Percentiles rank a stretch among this genome's conserved stretches.
Conservation (phyloP, 1,139 yeast species). For the Tardiomyces digboiensis region DNA sequence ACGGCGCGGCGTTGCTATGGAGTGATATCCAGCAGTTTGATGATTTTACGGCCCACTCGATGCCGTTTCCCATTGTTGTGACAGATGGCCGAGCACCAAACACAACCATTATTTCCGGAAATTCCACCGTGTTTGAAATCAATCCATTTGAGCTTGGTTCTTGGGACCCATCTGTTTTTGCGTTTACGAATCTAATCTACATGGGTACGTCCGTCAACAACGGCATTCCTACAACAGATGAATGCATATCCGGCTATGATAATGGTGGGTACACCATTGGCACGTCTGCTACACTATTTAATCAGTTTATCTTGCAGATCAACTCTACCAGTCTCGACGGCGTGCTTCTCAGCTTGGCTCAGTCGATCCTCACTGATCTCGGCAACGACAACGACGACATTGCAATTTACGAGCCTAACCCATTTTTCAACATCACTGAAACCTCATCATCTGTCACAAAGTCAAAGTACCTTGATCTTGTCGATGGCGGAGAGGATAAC, state of each 20-base stretch:
- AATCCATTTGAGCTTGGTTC: slow-evolving; percentile 82
- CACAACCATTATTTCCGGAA: slow-evolving; percentile 39
- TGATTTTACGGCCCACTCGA: slow-evolving; percentile 43
- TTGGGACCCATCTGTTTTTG: slow-evolving; percentile 70
- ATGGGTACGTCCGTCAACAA: slow-evolving; percentile 57
- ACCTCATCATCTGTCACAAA: slow-evolving; percentile 23
- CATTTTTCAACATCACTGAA: slow-evolving; percentile 43
- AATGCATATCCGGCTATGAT: slow-evolving; percentile 53
- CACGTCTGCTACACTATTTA: slow-evolving; percentile 64
- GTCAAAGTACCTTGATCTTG: slow-evolving; percentile 44
- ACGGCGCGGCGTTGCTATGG: slow-evolving; percentile 59
- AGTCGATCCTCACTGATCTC: slow-evolving; percentile 31
- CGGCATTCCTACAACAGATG: slow-evolving; percentile 33
- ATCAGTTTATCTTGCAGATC: slow-evolving; percentile 40
- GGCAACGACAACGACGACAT: slow-evolving; percentile 41
- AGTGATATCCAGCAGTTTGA: slow-evolving; percentile 46
- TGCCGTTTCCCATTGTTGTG: slow-evolving; percentile 81
- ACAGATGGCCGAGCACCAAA: slow-evolving; percentile 71
- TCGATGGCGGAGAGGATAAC: slow-evolving; percentile 81
- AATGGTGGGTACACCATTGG: slow-evolving; percentile 68
- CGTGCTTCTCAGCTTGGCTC: slow-evolving; percentile 35
- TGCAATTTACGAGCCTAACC: slow-evolving; percentile 68
- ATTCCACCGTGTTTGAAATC: slow-evolving; percentile 70
- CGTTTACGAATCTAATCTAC: slow-evolving; percentile 61
- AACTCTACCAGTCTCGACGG: slow-evolving; percentile 45